Conservation (phyloP, 1,284 basidiomycete genomes). For the Heterobasidion irregulare region DNA sequence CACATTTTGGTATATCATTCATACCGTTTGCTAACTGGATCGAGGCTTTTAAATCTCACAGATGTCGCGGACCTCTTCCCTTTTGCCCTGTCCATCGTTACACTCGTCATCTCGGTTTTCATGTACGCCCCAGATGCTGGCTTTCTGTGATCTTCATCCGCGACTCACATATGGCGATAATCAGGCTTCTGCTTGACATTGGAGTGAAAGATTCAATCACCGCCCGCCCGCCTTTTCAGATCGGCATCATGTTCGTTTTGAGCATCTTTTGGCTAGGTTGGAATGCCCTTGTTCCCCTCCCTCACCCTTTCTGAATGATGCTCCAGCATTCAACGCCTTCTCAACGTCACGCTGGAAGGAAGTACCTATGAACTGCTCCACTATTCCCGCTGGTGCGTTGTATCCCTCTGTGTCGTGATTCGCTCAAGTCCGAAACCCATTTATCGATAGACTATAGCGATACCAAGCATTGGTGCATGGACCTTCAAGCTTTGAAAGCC, state of each 20-base stretch:
- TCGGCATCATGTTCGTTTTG: background rate
- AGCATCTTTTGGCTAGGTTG: background rate
- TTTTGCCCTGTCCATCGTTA: slow-evolving; percentile 44
- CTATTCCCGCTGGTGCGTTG: slow-evolving; percentile 36
- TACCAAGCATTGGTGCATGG: slow-evolving; percentile 41
- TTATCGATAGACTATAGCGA: slow-evolving; percentile 30
- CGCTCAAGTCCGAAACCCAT: background rate
- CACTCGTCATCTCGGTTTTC: slow-evolving; percentile 32
- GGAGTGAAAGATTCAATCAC: background rate
- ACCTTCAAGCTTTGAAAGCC: slow-evolving; percentile 44
- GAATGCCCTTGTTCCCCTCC: slow-evolving; percentile 23
- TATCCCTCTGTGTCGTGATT: background rate
- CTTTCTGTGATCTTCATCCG: slow-evolving; percentile 2
- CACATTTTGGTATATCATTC: background rate
- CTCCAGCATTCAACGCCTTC: slow-evolving; percentile 47
- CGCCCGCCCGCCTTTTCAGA: background rate
- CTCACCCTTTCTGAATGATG: background rate
- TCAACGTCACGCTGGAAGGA: slow-evolving; percentile 47
- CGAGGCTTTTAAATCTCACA: slow-evolving; percentile 14
- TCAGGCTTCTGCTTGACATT: background rate
- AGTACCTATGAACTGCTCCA: slow-evolving; percentile 36
- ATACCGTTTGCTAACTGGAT: background rate
- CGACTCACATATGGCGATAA: background rate
- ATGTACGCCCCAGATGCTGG: slow-evolving; percentile 23
- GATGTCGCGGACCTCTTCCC: slow-evolving; percentile 53